Evolutionary conservation across 169 alveolate species (phyloP), one percentile per base, ranked within the genome.

Genomic region (Eimeria maxima): DNA sequence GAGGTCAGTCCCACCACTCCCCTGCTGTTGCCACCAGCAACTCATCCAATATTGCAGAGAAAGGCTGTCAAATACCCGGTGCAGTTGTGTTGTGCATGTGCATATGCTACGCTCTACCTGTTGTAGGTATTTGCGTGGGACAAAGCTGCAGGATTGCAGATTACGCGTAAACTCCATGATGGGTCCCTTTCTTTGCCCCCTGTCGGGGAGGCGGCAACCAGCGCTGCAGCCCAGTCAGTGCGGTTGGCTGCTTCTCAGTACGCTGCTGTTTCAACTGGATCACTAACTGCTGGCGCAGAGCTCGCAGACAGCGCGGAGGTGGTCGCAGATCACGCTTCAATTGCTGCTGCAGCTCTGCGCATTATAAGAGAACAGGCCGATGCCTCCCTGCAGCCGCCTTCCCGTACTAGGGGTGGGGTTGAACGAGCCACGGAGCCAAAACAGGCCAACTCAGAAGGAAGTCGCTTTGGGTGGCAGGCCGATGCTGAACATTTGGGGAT

Each of bases 401-500:
- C 73, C 53, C 55, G 20, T 27, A n/a, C 29, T 11, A 18, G 60
- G 24, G 60, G 44, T 16, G 91, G 63, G n/a, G 84, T 44, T 24
- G 65, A 38, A 20, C 27, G 55, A 18, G 45, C 71, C 2, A 69
- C 16, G 8, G 67, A 44, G 57, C 16, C 50, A n/a, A 53, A 22
- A 29, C 50, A 53, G 16, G 44, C 90, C 1, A 38, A 47, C 44
- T 42, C 90, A 45, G 80, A 53, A 55, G 90, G 29, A 24, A 33
- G 7, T 24, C 87, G 95, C 74, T 4, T 29, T 55, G 95, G 95
- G 38, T 71, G 95, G 95, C 95, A 71, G 55, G 83, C 86, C 0
- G 97, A 97, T 29, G 95, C 55, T n/a, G 96, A 95, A 65, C 96
- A 95, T 71, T 27, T 96, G 91, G 95, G 95, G 76, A 24, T 47